Evolutionary conservation across 2,329 filamentous ascomycete genomes (phyloP).

Genomic region (Fusarium sp.): DNA sequence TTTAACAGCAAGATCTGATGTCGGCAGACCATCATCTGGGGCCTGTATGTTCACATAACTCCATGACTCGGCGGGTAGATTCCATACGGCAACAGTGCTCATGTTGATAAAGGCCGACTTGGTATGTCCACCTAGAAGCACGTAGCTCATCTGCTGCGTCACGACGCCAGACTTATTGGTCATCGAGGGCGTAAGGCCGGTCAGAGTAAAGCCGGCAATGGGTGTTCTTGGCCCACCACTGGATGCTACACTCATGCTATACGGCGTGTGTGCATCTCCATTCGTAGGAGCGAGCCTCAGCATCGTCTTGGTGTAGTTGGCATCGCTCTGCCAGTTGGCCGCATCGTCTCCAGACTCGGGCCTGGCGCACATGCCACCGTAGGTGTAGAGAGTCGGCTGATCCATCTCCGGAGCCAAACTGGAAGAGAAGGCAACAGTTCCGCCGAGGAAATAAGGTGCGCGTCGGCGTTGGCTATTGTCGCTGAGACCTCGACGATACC

Average conservation of each 20-base stretch:
- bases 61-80: slow-evolving; percentile 86
- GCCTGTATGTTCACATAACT: slow-evolving; percentile 75
- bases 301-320: slow-evolving; percentile 85
- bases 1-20: slow-evolving; percentile 65
- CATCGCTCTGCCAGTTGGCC: slow-evolving; percentile 69
- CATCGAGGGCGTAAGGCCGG: slow-evolving; percentile 73
- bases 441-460: slow-evolving; percentile 62
- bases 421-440: slow-evolving; percentile 73
- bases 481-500: slow-evolving; percentile 39
- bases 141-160: slow-evolving; percentile 78
- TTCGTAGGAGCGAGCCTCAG: slow-evolving; percentile 65
- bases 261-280: slow-evolving; percentile 43
- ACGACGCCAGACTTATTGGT: slow-evolving; percentile 71
- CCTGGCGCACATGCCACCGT: slow-evolving; percentile 88
- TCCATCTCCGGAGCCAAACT: slow-evolving; percentile 62
- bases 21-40: slow-evolving; percentile 47
- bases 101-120: slow-evolving; percentile 89
- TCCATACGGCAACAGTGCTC: slow-evolving; percentile 89
- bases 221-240: slow-evolving; percentile 72
- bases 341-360: slow-evolving; percentile 48
- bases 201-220: slow-evolving; percentile 88
- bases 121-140: slow-evolving; percentile 88
- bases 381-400: slow-evolving; percentile 72
- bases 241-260: slow-evolving; percentile 52
- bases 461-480: slow-evolving; percentile 37